Conservation (phyloP, 257 asterid genomes). For the Petunia axillaris region DNA sequence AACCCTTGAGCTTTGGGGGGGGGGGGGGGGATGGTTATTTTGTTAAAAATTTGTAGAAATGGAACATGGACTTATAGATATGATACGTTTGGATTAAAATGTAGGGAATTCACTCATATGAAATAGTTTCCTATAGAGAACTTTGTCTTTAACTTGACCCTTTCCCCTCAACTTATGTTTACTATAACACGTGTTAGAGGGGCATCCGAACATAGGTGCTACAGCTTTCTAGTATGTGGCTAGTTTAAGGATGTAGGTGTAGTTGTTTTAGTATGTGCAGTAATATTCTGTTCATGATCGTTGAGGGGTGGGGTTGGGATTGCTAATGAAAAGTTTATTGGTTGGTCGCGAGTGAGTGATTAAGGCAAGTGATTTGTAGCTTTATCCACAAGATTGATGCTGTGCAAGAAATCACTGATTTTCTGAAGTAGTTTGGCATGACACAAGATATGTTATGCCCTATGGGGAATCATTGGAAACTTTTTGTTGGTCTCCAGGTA, state of each 20-base stretch:
- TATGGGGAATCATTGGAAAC: conserved; percentile 12
- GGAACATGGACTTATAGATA: neutral
- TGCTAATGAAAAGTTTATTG: neutral
- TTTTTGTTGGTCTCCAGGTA: conserved; percentile 55
- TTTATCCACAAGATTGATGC: neutral
- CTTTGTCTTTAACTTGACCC: too few species aligned
- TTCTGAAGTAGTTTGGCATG: neutral
- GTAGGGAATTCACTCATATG: neutral
- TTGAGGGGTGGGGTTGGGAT: neutral
- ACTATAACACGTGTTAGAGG: neutral
- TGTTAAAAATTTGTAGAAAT: neutral
- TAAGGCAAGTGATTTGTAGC: neutral
- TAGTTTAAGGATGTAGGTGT: neutral
- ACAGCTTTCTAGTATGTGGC: neutral
- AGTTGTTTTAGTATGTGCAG: neutral
- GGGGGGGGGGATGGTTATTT: too few species aligned
- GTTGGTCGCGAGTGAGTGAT: neutral
- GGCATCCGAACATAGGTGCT: neutral
- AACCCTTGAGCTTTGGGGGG: neutral
- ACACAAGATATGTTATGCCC: conserved; percentile 5
- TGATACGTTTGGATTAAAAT: neutral
- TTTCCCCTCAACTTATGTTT: too few species aligned
- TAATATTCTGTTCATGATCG: conserved; percentile 6
- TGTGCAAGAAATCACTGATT: conserved; percentile 13
- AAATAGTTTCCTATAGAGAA: neutral